Conservation (phyloP, 768 basidiomycete species). For the Tylopilus plumbeoviolaceoides region DNA sequence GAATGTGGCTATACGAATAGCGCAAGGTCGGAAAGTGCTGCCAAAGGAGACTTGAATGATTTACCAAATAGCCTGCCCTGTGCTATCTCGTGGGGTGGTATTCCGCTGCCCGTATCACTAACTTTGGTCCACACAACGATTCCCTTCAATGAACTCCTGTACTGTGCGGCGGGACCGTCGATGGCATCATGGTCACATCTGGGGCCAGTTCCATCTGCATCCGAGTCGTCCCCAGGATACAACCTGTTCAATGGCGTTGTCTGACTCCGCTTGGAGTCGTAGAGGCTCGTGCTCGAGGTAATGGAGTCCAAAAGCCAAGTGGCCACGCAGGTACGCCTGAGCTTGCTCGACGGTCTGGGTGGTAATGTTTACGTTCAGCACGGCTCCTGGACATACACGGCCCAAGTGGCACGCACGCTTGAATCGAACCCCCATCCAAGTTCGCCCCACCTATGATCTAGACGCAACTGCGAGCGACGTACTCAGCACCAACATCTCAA, state of each 20-base stretch:
- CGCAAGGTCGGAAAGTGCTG: no score
- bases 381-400: background rate
- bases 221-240: no score
- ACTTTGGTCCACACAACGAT: slow-evolving; percentile 86
- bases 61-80: no score
- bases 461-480: slow-evolving; percentile 18
- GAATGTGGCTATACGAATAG: no score
- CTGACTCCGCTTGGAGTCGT: background rate
- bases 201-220: no score
- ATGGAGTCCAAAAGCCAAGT: slow-evolving; percentile 41
- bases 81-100: slow-evolving; percentile 65
- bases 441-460: slow-evolving; percentile 19
- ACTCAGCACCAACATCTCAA: background rate
- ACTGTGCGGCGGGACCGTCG: background rate
- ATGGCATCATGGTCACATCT: background rate
- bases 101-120: slow-evolving; percentile 65
- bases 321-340: slow-evolving; percentile 25
- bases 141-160: slow-evolving; percentile 39
- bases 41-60: no score
- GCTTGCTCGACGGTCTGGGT: slow-evolving; percentile 19
- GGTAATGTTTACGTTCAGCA: slow-evolving; percentile 4
- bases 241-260: slow-evolving; percentile 19
- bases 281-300: slow-evolving; percentile 54
- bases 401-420: slow-evolving; percentile 8
- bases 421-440: slow-evolving; percentile 10